Evolutionary conservation across 805 yeast species (phyloP).

Genomic region (Saturnispora quitensis): DNA sequence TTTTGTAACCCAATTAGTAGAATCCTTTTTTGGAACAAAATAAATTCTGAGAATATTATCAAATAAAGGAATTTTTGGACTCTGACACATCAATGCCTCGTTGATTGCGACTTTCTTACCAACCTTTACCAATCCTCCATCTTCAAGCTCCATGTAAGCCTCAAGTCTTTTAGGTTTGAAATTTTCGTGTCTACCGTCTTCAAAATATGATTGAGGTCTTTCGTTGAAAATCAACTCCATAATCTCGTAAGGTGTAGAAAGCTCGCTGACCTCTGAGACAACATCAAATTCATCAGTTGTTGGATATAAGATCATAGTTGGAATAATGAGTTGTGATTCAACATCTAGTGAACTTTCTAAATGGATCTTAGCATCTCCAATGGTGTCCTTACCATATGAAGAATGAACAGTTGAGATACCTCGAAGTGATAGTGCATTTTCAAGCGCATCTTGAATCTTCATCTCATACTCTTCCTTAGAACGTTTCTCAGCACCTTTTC

Average conservation of each 20-base stretch:
- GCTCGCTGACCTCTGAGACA: slow-evolving; percentile 65
- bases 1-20: slow-evolving; percentile 51
- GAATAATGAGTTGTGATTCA: slow-evolving; percentile 74
- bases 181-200: slow-evolving; percentile 48
- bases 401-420: slow-evolving; percentile 43
- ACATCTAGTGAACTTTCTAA: slow-evolving; percentile 58
- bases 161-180: slow-evolving; percentile 54
- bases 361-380: slow-evolving; percentile 43
- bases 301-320: slow-evolving; percentile 76
- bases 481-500: slow-evolving; percentile 23
- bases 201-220: slow-evolving; percentile 64
- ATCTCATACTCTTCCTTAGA: slow-evolving; percentile 30
- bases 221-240: slow-evolving; percentile 46
- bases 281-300: slow-evolving; percentile 77
- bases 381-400: slow-evolving; percentile 44
- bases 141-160: slow-evolving; percentile 69
- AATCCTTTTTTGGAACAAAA: slow-evolving; percentile 66
- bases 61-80: slow-evolving; percentile 65
- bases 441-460: slow-evolving; percentile 35
- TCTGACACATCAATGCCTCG: slow-evolving; percentile 50
- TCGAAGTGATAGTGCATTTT: slow-evolving; percentile 54
- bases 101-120: slow-evolving; percentile 68
- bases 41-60: slow-evolving; percentile 66
- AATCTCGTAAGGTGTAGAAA: slow-evolving; percentile 55
- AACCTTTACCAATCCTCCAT: slow-evolving; percentile 79